These are phyloP conservation scores for Lupinus albus DNA, from an alignment of 306 rosid genomes.

Conservation along the genomic window DNA sequence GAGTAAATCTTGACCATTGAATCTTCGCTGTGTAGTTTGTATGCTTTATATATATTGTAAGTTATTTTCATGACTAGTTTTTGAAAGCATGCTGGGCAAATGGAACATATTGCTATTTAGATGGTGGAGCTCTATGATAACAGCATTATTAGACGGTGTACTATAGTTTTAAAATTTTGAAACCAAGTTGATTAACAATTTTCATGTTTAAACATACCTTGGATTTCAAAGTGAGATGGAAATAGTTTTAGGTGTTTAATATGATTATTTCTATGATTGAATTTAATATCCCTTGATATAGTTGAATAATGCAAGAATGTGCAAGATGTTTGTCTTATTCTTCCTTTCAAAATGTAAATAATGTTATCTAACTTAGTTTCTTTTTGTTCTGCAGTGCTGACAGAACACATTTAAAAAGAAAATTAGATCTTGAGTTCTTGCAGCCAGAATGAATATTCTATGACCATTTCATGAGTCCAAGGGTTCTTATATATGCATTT, in stretches of 20 bases:
- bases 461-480: constrained; percentile 23
- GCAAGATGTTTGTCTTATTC: constrained; percentile 25
- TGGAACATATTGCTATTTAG: constrained; percentile 5
- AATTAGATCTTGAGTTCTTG: constrained; percentile 91
- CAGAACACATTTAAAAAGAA: constrained; percentile 87
- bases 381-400: constrained; percentile 72
- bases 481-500: constrained; percentile 13
- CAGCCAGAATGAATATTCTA: constrained; percentile 54
- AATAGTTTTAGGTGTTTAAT: constrained; percentile 22
- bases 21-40: background rate
- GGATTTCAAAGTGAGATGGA: constrained; percentile 4
- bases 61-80: constrained; percentile 1
- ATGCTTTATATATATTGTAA: background rate
- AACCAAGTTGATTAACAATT: constrained; percentile 7
- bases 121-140: constrained; percentile 6
- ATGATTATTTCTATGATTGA: constrained; percentile 17
- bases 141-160: background rate
- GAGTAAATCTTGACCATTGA: too few species aligned
- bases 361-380: constrained; percentile 24
- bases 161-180: background rate
- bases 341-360: constrained; percentile 18
- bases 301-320: constrained; percentile 27
- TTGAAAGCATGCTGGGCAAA: background rate
- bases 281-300: background rate
- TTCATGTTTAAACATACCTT: constrained; percentile 10